Percentiles rank a stretch among this genome's conserved stretches.
Evolutionary conservation across 139 green algal genomes (phyloP).

Genomic region (Dunaliella sp.): DNA sequence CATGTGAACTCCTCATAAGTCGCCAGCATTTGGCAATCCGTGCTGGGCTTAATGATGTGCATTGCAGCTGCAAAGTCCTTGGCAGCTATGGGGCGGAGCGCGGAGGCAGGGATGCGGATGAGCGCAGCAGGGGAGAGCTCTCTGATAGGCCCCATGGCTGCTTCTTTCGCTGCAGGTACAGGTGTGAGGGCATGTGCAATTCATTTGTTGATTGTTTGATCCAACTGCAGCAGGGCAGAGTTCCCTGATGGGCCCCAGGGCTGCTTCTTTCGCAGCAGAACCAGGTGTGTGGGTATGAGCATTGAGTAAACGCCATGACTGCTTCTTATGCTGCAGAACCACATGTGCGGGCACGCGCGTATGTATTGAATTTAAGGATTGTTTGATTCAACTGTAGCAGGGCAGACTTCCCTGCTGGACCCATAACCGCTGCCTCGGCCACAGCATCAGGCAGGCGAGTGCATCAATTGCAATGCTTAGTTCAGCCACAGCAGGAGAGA

Average conservation of each 20-base stretch:
- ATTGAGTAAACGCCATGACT: too few species aligned
- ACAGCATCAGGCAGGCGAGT: too few species aligned
- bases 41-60: slow-evolving; percentile 55
- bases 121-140: slow-evolving; percentile 48
- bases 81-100: slow-evolving; percentile 11
- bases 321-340: slow-evolving; percentile 59
- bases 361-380: too few species aligned
- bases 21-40: slow-evolving; percentile 45
- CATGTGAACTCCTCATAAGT: slow-evolving; percentile 64
- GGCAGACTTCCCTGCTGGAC: too few species aligned
- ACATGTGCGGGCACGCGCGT: too few species aligned
- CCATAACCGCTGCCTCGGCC: too few species aligned
- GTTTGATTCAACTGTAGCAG: too few species aligned
- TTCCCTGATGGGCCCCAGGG: neutral
- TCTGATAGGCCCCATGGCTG: slow-evolving; percentile 71
- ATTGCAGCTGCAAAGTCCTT: slow-evolving; percentile 59
- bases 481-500: too few species aligned
- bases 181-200: too few species aligned
- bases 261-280: neutral
- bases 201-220: too few species aligned
- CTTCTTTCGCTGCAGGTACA: slow-evolving; percentile 57
- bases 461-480: too few species aligned
- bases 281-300: too few species aligned
- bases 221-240: neutral
- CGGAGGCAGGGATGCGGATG: neutral